Evolutionary conservation across 164 flowering plant species (phyloP).

Genomic region (Nelumbo lutea): DNA sequence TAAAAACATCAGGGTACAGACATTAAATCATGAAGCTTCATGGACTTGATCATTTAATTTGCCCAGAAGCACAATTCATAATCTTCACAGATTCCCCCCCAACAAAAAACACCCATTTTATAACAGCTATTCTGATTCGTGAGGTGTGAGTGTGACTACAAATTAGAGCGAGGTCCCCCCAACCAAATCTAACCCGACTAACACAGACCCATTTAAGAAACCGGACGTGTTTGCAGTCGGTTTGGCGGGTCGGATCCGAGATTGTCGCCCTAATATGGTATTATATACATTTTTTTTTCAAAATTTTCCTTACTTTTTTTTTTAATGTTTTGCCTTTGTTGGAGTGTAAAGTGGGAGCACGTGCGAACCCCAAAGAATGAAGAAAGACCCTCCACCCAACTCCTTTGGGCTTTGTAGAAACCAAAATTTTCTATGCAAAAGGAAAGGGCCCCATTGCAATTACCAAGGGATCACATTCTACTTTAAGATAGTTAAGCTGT

Average conservation of each 20-base stretch:
- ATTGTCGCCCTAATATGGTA: not conserved
- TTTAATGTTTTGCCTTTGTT: slow-evolving; percentile 7
- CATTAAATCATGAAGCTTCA: too few species aligned
- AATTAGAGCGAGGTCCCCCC: not conserved
- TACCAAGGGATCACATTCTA: slow-evolving; percentile 38
- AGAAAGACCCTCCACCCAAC: slow-evolving; percentile 15
- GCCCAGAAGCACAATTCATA: too few species aligned
- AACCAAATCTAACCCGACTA: not conserved
- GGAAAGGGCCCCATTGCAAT: slow-evolving; percentile 40
- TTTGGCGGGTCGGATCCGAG: too few species aligned
- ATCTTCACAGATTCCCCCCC: too few species aligned
- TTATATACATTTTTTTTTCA: not conserved
- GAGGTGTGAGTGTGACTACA: too few species aligned
- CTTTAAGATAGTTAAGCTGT: slow-evolving; percentile 24
- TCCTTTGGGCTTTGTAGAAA: slow-evolving; percentile 8
- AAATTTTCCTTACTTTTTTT: not conserved
- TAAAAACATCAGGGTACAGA: too few species aligned
- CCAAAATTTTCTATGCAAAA: slow-evolving; percentile 3
- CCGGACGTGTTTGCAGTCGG: too few species aligned
- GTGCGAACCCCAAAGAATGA: slow-evolving; percentile 30
- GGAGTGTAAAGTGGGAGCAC: slow-evolving; percentile 24
- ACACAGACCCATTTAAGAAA: too few species aligned
- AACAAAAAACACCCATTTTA: too few species aligned
- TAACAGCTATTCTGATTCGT: too few species aligned
- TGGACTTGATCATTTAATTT: too few species aligned